A percentile compares a stretch with the other conserved stretches of the same genome.
Evolutionary conservation across 768 basidiomycete genomes (phyloP).

Genomic region (Collybiopsis confluens): DNA sequence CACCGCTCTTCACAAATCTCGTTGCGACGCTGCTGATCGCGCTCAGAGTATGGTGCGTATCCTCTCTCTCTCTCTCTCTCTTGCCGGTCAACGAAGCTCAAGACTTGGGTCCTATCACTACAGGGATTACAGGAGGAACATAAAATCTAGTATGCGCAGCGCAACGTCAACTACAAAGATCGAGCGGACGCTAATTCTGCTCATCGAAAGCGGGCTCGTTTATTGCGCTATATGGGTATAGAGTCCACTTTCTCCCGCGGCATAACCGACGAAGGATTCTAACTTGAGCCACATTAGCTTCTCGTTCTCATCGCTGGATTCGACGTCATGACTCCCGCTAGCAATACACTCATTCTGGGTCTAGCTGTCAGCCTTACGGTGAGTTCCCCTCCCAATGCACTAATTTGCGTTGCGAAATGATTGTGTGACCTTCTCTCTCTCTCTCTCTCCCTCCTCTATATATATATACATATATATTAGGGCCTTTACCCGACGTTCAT

Average conservation of each 20-base stretch:
- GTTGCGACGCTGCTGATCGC: conserved; percentile 11
- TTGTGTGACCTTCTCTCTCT: neutral
- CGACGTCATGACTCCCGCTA: neutral
- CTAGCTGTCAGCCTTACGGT: conserved; percentile 2
- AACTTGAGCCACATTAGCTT: neutral
- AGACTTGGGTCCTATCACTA: neutral
- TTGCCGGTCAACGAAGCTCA: neutral
- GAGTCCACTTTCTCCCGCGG: too few species aligned
- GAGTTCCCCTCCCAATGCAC: neutral
- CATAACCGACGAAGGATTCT: neutral
- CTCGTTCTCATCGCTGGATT: neutral
- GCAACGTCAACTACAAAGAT: conserved; percentile 4
- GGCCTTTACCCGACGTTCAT: conserved; percentile 15
- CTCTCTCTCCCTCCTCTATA: neutral
- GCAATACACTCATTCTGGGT: neutral
- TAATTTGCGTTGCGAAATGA: neutral
- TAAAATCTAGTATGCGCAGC: conserved; percentile 4
- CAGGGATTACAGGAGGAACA: conserved; percentile 15
- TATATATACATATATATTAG: neutral
- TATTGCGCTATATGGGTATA: conserved; percentile 16
- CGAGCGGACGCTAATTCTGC: conserved; percentile 14
- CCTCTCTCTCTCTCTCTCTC: neutral
- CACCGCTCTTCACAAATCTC: conserved; percentile 14
- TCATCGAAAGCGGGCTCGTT: conserved; percentile 14
- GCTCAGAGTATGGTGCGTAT: conserved; percentile 13